phyloP scores from a whole-genome alignment of 202 grass and related monocot species.

The Elaeis oleifera region DNA sequence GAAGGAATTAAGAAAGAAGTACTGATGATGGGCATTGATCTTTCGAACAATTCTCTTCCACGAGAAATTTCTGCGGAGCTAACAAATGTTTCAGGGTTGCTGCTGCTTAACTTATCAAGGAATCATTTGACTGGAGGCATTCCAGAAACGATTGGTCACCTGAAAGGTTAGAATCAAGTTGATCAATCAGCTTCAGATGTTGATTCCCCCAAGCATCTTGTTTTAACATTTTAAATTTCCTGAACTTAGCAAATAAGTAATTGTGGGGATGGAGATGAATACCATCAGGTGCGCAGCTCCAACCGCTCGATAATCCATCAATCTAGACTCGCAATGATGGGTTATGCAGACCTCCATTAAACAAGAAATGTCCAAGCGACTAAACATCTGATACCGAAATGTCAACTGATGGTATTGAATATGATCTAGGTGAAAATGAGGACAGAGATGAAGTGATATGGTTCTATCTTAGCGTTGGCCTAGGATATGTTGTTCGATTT shows the following conservation, averaged over 20 bases:
- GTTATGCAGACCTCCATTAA: slow-evolving; percentile 16
- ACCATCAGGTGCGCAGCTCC: background rate
- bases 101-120: slow-evolving; percentile 9
- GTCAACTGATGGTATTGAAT: background rate
- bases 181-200: slow-evolving; percentile 30
- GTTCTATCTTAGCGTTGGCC: background rate
- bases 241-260: slow-evolving; percentile 46
- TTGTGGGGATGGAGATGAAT: slow-evolving; percentile 26
- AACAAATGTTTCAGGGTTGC: background rate
- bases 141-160: slow-evolving; percentile 21
- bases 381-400: background rate
- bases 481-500: slow-evolving; percentile 4
- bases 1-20: too few species aligned
- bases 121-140: slow-evolving; percentile 28
- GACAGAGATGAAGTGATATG: background rate
- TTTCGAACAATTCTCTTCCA: too few species aligned
- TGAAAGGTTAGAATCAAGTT: background rate
- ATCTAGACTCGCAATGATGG: slow-evolving; percentile 12
- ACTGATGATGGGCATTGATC: background rate
- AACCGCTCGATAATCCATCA: background rate
- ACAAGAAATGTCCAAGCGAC: slow-evolving; percentile 3
- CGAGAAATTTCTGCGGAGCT: slow-evolving; percentile 8
- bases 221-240: rapidly evolving
- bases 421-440: background rate
- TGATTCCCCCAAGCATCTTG: slow-evolving; percentile 8